Conservation (phyloP, 2,329 filamentous ascomycete genomes). For the Leptographium galeiforme region DNA sequence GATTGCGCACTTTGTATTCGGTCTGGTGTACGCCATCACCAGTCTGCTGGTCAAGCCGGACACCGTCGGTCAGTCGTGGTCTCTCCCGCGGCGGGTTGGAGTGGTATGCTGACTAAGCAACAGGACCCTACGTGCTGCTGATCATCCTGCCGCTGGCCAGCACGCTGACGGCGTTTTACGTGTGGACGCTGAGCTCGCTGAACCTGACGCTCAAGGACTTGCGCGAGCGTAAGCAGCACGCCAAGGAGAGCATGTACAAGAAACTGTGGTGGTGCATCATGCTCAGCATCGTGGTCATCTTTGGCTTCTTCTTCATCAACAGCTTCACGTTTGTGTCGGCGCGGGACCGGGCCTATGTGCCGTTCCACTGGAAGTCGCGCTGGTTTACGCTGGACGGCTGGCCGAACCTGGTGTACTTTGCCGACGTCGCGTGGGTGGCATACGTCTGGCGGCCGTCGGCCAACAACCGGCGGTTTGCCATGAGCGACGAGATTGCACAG, state of each 20-base stretch:
- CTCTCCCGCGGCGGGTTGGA: not conserved
- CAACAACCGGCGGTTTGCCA: constrained; percentile 93
- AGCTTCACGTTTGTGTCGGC: constrained; percentile 86
- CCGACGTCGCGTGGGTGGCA: constrained; percentile 82
- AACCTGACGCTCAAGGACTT: constrained; percentile 93
- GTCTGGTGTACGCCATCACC: constrained; percentile 81
- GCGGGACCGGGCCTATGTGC: constrained; percentile 77
- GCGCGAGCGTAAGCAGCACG: constrained; percentile 83
- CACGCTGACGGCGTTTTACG: constrained; percentile 91
- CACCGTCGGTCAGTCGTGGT: constrained; percentile 45
- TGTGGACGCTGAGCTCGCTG: constrained; percentile 95
- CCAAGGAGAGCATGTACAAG: constrained; percentile 92
- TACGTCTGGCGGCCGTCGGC: constrained; percentile 95
- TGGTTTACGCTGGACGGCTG: constrained; percentile 98
- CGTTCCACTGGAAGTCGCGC: constrained; percentile 90
- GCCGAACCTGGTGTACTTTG: constrained; percentile 92
- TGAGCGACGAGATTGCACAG: constrained; percentile 98
- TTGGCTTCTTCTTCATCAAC: constrained; percentile 97
- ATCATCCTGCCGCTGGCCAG: constrained; percentile 86
- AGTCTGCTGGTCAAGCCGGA: constrained; percentile 84
- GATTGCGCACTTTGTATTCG: constrained; percentile 86
- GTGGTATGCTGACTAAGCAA: not conserved
- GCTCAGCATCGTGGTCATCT: constrained; percentile 83
- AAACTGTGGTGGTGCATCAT: constrained; percentile 98
- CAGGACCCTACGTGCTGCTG: constrained; percentile 76